Conservation (phyloP, 345 rosid species). For the Microcos paniculata region DNA sequence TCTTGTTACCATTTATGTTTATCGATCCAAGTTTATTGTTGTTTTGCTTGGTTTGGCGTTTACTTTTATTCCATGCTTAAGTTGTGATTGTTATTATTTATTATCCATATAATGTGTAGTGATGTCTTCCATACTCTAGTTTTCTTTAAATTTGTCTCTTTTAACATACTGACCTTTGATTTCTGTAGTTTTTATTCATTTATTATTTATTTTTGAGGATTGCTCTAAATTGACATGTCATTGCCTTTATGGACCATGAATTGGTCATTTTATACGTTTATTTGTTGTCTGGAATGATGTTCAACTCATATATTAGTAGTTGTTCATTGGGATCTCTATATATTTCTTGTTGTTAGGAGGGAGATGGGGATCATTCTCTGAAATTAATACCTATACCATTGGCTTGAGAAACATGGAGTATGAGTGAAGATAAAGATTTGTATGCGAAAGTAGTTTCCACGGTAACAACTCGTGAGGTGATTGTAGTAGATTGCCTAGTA, state of each 20-base stretch:
- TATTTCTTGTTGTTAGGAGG: not conserved
- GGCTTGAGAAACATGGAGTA: not conserved
- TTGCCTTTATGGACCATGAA: not conserved
- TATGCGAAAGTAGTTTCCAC: not conserved
- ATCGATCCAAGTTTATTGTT: not conserved
- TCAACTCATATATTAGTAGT: not conserved
- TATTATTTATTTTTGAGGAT: not conserved
- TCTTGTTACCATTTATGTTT: slow-evolving; percentile 5
- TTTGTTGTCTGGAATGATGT: not conserved
- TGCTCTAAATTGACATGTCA: not conserved
- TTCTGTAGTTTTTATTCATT: slow-evolving; percentile 5
- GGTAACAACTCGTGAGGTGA: not conserved
- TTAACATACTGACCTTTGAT: not conserved
- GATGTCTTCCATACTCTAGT: not conserved
- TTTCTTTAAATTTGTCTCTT: not conserved
- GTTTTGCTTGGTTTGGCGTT: not conserved
- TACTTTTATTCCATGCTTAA: not conserved
- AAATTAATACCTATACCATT: not conserved
- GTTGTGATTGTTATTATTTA: not conserved
- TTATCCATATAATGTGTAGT: not conserved
- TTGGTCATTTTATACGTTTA: not conserved
- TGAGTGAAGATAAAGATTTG: not conserved
- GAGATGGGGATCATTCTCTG: not conserved
- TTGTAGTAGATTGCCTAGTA: not conserved
- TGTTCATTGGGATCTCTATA: not conserved